Evolutionary conservation across 495 filamentous ascomycete genomes (phyloP).

Genomic region (Parachaetomium inaequale): DNA sequence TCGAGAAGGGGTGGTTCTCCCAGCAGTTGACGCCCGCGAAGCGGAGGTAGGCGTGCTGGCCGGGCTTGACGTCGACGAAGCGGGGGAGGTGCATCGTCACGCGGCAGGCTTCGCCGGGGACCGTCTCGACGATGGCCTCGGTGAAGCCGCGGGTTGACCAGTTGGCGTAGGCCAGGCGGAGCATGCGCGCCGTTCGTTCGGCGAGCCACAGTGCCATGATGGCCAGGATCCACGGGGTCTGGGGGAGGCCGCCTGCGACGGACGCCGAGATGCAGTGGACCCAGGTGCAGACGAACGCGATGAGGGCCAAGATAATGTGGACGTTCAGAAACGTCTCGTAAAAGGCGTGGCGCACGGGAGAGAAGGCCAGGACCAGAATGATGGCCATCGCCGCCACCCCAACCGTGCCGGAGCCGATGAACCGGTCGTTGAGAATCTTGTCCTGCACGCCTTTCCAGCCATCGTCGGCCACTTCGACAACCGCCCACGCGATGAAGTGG

Average conservation of each 20-base stretch:
- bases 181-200: constrained; percentile 69
- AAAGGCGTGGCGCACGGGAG: constrained; percentile 83
- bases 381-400: constrained; percentile 56
- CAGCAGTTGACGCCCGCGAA: constrained; percentile 70
- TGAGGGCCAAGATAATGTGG: constrained; percentile 67
- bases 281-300: constrained; percentile 62
- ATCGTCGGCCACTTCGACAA: constrained; percentile 60
- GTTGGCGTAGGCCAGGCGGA: constrained; percentile 69
- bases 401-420: constrained; percentile 52
- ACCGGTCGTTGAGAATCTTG: constrained; percentile 48
- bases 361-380: constrained; percentile 61
- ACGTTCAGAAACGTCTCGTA: constrained; percentile 90
- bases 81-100: constrained; percentile 78
- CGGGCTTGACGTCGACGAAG: constrained; percentile 72
- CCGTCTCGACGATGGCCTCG: constrained; percentile 66
- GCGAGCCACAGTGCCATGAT: constrained; percentile 70
- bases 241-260: constrained; percentile 51
- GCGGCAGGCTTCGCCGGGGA: constrained; percentile 77
- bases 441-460: constrained; percentile 60
- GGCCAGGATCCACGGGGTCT: constrained; percentile 62
- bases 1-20: constrained; percentile 91
- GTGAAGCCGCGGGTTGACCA: constrained; percentile 56
- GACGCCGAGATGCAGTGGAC: constrained; percentile 57
- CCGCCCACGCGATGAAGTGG: constrained; percentile 71
- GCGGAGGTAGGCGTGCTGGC: constrained; percentile 85